Percentiles rank a stretch among this genome's conserved stretches.
Conservation (phyloP, 83 land plant species). For the Picea engelmannii region DNA sequence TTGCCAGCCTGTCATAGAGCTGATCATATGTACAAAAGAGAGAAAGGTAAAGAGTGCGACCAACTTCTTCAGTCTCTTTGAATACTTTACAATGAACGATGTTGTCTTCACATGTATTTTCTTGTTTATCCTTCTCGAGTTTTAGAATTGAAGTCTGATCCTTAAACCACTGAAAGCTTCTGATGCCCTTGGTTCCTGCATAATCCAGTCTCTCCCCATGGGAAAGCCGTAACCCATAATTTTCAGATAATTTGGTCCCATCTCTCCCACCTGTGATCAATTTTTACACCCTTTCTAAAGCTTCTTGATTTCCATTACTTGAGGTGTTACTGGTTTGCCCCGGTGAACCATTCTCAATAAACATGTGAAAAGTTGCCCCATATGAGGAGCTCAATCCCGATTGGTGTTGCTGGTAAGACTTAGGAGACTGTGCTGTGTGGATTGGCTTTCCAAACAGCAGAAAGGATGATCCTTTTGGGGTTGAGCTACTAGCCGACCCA, state of each 20-base stretch:
- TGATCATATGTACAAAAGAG: conserved; percentile 57
- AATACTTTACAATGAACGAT: conserved; percentile 67
- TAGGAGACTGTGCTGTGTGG: conserved; percentile 27
- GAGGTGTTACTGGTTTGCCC: conserved; percentile 28
- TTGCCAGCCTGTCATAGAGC: conserved; percentile 49
- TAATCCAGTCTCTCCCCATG: conserved; percentile 10
- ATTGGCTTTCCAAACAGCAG: conserved; percentile 64
- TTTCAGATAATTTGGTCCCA: conserved; percentile 14
- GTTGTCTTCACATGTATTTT: background rate
- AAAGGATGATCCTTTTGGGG: conserved; percentile 37
- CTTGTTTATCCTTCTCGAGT: conserved; percentile 15
- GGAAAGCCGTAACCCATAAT: conserved; percentile 21
- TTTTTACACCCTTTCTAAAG: background rate
- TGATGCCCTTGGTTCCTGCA: conserved; percentile 15
- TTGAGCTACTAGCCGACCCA: background rate
- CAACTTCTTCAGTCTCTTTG: conserved; percentile 72
- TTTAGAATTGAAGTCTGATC: conserved; percentile 21
- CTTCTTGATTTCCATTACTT: conserved; percentile 29
- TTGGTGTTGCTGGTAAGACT: background rate
- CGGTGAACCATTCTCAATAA: conserved; percentile 27
- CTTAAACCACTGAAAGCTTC: conserved; percentile 16
- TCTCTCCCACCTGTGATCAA: background rate
- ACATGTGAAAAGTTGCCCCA: conserved; percentile 2
- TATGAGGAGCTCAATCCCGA: background rate
- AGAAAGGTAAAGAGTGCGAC: conserved; percentile 76